Conservation (phyloP, 2,329 filamentous ascomycete genomes). For the Trichophyton verrucosum region DNA sequence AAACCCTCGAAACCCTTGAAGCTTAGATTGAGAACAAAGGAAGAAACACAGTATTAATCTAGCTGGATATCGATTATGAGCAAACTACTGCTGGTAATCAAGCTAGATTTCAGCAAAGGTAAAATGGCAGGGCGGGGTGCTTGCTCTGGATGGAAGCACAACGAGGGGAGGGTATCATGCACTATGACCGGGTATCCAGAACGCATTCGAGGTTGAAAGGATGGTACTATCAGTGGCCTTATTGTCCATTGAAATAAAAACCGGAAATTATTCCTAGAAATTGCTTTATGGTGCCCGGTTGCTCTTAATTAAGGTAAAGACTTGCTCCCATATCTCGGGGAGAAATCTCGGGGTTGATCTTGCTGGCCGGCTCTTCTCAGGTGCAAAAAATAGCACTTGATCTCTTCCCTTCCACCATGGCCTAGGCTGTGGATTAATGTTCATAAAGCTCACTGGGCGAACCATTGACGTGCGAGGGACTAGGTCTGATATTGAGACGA, state of each 20-base stretch:
- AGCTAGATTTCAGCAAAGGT: background rate
- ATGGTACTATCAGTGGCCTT: background rate
- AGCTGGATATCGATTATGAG: background rate
- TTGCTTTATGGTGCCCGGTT: conserved; percentile 7
- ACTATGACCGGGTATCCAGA: background rate
- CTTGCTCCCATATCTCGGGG: conserved; percentile 33
- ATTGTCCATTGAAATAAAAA: background rate
- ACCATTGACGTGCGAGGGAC: conserved; percentile 23
- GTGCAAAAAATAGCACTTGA: conserved; percentile 30
- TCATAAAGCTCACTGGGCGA: conserved; percentile 33
- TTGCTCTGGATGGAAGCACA: background rate
- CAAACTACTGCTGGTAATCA: background rate
- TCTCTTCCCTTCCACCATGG: conserved; percentile 28
- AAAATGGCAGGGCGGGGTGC: background rate
- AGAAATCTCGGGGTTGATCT: conserved; percentile 28
- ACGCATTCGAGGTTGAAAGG: background rate
- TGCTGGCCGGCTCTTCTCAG: conserved; percentile 27
- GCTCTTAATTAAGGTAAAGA: conserved; percentile 30
- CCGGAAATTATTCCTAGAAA: background rate
- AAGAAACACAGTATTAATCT: background rate
- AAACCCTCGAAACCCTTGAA: background rate
- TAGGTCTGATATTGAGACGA: conserved; percentile 33
- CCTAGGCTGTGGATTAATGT: conserved; percentile 24
- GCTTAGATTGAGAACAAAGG: background rate
- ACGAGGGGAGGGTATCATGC: background rate